Evolutionary conservation across 169 alveolate species (phyloP), one percentile per base, ranked within the genome.

Genomic region (Plasmodium malariae): DNA sequence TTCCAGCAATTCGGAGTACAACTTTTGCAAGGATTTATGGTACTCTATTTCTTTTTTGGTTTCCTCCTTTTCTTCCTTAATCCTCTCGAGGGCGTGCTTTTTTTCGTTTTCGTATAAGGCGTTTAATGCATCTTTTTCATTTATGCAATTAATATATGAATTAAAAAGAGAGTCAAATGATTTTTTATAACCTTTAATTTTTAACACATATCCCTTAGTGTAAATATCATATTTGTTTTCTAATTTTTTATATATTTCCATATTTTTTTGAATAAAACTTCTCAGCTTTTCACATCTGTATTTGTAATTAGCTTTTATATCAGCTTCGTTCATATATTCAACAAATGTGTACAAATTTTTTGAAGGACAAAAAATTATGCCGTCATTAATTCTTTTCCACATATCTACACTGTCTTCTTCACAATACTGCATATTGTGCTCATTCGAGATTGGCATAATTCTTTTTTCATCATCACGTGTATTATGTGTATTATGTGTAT

Each of bases 11-110:
- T 83, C 86, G 6, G 74, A 63, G 55, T 92, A 92, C 14, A 71
- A n/a, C 24, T 71, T 59, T 80, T 92, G 95, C 24, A 92, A 67
- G 9, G 91, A 68, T 70, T 87, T 74, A 59, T 92, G 92, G 12
- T 72, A 59, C 30, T 74, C 87, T 48, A 71, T 87, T 67, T 92
- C 95, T 28, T 74, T 60, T 71, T 74, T 74, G 32, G 70, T 87
- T 49, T 73, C 83, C n/a, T 87, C 71, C 3, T 69, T 60, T 28
- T 83, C 67, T 19, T 92, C 70, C 51, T 69, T 49, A 21, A 92
- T 68, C 36, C 95, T 78, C 11, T 24, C 55, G 17, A 34, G 30
- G 40, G 83, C 92, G 12, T 83, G 37, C 6, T 11, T 36, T 24
- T 92, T 54, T 34, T 92, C 95, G 30, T 72, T 67, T 45, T 72